phyloP scores from a whole-genome alignment of 139 green algal genomes.

The Deuterostichococcus epilithicus region DNA sequence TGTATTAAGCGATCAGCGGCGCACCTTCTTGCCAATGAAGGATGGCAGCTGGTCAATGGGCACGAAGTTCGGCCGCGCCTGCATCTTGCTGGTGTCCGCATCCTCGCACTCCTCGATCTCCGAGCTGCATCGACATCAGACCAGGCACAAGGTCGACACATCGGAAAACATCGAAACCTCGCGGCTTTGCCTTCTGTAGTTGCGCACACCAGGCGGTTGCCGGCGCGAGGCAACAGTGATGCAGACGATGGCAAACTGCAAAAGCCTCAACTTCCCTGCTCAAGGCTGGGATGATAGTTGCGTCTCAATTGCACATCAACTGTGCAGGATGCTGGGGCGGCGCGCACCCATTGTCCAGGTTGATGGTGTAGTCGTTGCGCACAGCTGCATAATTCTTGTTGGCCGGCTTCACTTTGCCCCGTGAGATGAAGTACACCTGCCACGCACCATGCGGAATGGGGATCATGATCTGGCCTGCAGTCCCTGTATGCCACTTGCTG shows the following conservation, averaged over 20 bases:
- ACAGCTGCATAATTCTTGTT: conserved; percentile 72
- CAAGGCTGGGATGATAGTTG: no score
- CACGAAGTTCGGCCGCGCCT: conserved; percentile 56
- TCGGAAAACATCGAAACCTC: no score
- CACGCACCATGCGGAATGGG: background rate
- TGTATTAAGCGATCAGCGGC: background rate
- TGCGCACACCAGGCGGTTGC: no score
- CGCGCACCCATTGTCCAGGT: conserved; percentile 52
- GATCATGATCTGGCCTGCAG: no score
- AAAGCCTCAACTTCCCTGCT: no score
- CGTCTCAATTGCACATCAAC: no score
- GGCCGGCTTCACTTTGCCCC: conserved; percentile 57
- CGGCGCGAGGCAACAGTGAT: no score
- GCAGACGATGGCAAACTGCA: no score
- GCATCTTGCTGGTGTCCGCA: conserved; percentile 49
- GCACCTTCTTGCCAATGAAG: conserved; percentile 57
- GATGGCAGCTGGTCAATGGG: conserved; percentile 58
- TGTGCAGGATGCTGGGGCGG: background rate
- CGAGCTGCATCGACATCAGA: conserved; percentile 37
- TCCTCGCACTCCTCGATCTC: conserved; percentile 62
- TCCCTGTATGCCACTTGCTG: no score
- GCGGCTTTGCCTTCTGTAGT: no score
- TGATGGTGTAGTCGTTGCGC: conserved; percentile 75
- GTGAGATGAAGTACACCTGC: conserved; percentile 56
- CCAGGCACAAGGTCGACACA: no score